Percentiles rank a stretch among this genome's conserved stretches.
phyloP scores from a whole-genome alignment of 2,329 filamentous ascomycete genomes.

The Colletotrichum somersetense region DNA sequence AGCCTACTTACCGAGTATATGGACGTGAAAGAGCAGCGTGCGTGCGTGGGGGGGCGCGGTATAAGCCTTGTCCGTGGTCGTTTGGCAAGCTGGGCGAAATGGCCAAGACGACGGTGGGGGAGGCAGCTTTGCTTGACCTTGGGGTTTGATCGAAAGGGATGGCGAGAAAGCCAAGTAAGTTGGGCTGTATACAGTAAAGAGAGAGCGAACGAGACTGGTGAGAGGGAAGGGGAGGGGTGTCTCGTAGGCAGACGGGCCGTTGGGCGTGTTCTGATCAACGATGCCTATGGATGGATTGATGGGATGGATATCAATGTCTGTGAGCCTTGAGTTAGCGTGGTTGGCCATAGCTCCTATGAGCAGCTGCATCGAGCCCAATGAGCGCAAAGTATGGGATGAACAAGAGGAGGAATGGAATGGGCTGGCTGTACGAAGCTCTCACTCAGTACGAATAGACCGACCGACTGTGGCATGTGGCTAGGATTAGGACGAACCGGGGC shows the following conservation, averaged over 20 bases:
- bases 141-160: conserved; percentile 4
- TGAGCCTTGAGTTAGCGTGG: conserved; percentile 41
- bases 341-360: conserved; percentile 41
- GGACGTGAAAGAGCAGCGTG: neutral
- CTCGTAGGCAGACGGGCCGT: no score
- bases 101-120: neutral
- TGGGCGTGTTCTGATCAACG: conserved; percentile 9
- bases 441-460: neutral
- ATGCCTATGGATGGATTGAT: neutral
- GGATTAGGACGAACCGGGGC: conserved; percentile 35
- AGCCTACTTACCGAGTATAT: neutral
- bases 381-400: conserved; percentile 36
- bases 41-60: neutral
- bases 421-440: conserved; percentile 5
- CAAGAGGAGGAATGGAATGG: conserved; percentile 15
- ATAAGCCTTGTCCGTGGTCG: neutral
- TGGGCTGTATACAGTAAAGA: neutral
- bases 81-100: conserved; percentile 10
- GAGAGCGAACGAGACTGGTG: neutral
- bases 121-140: conserved; percentile 16
- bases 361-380: conserved; percentile 40
- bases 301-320: conserved; percentile 30
- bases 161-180: neutral
- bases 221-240: neutral
- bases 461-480: conserved; percentile 39